Conservation (phyloP, 495 filamentous ascomycete species). For the Xylaria longipes region DNA sequence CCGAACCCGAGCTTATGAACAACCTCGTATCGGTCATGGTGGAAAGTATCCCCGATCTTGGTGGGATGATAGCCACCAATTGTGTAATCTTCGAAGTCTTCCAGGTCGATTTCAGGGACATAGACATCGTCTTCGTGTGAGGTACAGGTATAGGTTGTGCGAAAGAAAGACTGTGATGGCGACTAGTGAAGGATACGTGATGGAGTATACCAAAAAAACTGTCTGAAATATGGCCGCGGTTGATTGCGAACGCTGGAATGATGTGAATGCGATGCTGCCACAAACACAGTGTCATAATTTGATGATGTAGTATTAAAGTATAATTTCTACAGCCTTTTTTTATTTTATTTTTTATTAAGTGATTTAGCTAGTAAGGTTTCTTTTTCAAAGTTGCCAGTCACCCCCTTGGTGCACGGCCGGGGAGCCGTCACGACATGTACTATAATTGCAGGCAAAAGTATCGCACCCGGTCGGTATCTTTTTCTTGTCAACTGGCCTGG, state of each 20-base stretch:
- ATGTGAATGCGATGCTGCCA: neutral
- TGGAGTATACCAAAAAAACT: slow-evolving; percentile 3
- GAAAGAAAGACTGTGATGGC: neutral
- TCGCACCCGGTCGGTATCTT: too few relatives aligned
- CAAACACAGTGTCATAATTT: neutral
- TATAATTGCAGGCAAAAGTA: too few relatives aligned
- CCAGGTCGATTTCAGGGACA: neutral
- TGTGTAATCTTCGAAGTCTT: slow-evolving; percentile 30
- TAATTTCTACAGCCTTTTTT: too few relatives aligned
- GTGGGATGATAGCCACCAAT: slow-evolving; percentile 51
- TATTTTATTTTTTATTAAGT: too few relatives aligned
- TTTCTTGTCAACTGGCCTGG: too few relatives aligned
- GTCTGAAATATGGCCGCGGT: neutral
- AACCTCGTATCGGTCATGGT: slow-evolving; percentile 43
- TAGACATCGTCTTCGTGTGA: neutral
- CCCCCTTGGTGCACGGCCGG: too few relatives aligned
- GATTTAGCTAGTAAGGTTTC: too few relatives aligned
- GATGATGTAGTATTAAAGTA: slow-evolving; percentile 3
- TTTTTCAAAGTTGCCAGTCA: too few relatives aligned
- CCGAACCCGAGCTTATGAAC: slow-evolving; percentile 51
- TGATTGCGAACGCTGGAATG: neutral
- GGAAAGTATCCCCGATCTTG: slow-evolving; percentile 41
- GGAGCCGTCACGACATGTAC: too few relatives aligned
- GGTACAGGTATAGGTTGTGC: neutral
- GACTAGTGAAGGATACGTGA: neutral